These are phyloP conservation scores for Tetracentron sinense DNA, from an alignment of 164 flowering plant genomes.

Conservation along the genomic window DNA sequence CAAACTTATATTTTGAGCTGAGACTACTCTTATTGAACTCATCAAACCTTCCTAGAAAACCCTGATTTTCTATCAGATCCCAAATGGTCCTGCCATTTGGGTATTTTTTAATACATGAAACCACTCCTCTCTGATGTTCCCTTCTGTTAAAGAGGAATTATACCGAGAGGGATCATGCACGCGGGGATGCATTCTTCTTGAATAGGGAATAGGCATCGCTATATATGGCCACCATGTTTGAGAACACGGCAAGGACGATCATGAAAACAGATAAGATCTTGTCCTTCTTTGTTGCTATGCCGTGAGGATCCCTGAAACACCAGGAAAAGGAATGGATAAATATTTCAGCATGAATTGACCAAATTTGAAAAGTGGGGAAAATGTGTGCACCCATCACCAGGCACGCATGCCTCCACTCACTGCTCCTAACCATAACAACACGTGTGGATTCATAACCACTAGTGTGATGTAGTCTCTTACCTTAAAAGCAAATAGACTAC, in stretches of 20 bases:
- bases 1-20: background rate
- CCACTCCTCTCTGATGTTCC: background rate
- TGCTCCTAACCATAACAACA: too few relatives aligned
- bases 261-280: constrained; percentile 33
- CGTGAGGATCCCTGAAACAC: constrained; percentile 38
- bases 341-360: too few relatives aligned
- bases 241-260: constrained; percentile 45
- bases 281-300: constrained; percentile 46
- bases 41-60: background rate
- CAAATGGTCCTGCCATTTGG: background rate
- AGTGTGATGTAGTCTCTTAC: too few relatives aligned
- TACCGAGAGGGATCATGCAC: too few relatives aligned
- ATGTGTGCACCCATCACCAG: too few relatives aligned
- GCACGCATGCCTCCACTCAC: too few relatives aligned
- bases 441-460: too few relatives aligned
- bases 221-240: constrained; percentile 43
- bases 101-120: too few relatives aligned
- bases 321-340: background rate
- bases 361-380: too few relatives aligned
- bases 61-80: background rate
- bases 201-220: constrained; percentile 46
- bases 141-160: too few relatives aligned
- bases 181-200: constrained; percentile 29
- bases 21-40: background rate
- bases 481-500: too few relatives aligned